phyloP scores from a whole-genome alignment of 441 rosid genomes.

The Populus tomentosa region DNA sequence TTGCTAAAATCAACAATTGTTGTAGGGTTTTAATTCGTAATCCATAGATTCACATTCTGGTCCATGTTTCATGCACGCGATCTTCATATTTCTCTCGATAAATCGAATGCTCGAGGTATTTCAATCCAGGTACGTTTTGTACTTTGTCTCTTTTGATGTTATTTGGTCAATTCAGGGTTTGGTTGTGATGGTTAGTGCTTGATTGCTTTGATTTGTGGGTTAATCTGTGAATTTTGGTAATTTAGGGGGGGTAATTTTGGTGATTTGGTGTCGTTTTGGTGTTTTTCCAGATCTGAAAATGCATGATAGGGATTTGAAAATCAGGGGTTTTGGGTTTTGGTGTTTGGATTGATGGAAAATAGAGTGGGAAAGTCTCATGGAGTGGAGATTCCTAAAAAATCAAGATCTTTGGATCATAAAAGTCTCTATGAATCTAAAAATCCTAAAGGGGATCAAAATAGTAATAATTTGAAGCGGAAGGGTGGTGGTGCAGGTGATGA shows the following conservation, averaged over 20 bases:
- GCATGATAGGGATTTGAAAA: conserved; percentile 53
- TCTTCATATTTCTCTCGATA: conserved; percentile 29
- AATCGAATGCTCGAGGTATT: conserved; percentile 28
- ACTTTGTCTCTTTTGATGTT: conserved; percentile 10
- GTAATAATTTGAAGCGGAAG: conserved; percentile 57
- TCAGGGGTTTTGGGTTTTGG: conserved; percentile 35
- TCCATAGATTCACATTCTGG: conserved; percentile 39
- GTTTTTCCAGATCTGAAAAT: conserved; percentile 64
- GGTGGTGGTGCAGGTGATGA: conserved; percentile 27
- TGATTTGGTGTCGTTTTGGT: conserved; percentile 28
- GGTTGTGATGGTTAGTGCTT: conserved; percentile 14
- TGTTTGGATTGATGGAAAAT: conserved; percentile 75
- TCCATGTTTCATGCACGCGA: conserved; percentile 31
- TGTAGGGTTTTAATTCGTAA: conserved; percentile 42
- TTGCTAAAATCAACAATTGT: conserved; percentile 29
- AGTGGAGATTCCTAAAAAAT: conserved; percentile 62
- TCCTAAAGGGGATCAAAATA: conserved; percentile 32
- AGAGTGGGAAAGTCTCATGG: conserved; percentile 63
- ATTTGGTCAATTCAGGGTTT: conserved; percentile 14
- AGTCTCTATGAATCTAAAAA: conserved; percentile 56
- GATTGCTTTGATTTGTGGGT: conserved; percentile 22
- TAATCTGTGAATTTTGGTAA: conserved; percentile 18
- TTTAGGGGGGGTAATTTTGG: conserved; percentile 10
- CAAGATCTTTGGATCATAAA: conserved; percentile 89
- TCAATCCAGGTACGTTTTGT: conserved; percentile 44